Evolutionary conservation across 2,329 filamentous ascomycete species (phyloP).

Genomic region (Davidsoniella virescens): DNA sequence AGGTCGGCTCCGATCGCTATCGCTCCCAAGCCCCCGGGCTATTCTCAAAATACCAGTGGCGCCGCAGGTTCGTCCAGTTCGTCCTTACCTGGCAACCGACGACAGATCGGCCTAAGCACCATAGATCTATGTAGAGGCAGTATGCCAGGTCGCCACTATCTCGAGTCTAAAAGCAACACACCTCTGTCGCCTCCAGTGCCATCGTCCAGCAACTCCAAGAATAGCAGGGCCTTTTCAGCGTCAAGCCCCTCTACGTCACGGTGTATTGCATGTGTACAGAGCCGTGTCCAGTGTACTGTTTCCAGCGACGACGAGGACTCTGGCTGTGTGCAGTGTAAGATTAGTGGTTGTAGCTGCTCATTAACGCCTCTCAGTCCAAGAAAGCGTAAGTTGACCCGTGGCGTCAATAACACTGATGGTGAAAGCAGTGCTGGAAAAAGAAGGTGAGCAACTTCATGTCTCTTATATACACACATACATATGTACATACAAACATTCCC

Average conservation of each 20-base stretch:
- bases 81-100: slow-evolving; percentile 15
- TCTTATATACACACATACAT: not conserved
- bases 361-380: slow-evolving; percentile 56
- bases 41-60: slow-evolving; percentile 18
- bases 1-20: slow-evolving; percentile 51
- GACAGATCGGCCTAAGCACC: slow-evolving; percentile 30
- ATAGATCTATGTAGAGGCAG: slow-evolving; percentile 34
- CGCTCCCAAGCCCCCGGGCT: slow-evolving; percentile 38
- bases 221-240: not conserved
- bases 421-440: slow-evolving; percentile 48
- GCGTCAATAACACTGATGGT: slow-evolving; percentile 26
- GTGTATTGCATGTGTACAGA: slow-evolving; percentile 59
- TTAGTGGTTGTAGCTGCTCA: slow-evolving; percentile 64
- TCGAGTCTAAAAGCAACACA: slow-evolving; percentile 6
- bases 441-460: slow-evolving; percentile 38
- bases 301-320: slow-evolving; percentile 56
- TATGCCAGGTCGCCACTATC: slow-evolving; percentile 20
- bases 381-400: slow-evolving; percentile 56
- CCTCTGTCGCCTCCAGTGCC: not conserved
- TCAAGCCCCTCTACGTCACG: slow-evolving; percentile 21
- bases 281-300: slow-evolving; percentile 55
- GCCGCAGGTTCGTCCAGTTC: slow-evolving; percentile 2
- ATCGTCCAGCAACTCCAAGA: slow-evolving; percentile 24
- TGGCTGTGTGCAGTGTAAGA: slow-evolving; percentile 60
- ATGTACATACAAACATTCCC: not conserved